Percentiles rank a stretch among this genome's conserved stretches.
Evolutionary conservation across 805 yeast genomes (phyloP).

Genomic region (Candida manassasensis): DNA sequence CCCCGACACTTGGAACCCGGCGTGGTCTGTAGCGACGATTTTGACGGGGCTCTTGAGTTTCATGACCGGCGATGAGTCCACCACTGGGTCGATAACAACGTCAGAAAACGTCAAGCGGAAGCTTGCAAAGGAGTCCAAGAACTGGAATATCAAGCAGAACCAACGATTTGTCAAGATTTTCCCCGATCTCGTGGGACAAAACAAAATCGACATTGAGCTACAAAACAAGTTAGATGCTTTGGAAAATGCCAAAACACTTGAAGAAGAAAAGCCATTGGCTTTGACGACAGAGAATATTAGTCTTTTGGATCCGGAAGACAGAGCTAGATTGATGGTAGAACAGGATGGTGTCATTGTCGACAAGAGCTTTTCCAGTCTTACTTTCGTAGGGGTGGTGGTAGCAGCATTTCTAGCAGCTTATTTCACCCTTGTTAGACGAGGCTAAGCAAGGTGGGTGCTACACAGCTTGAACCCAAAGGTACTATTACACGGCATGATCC

Average conservation of each 20-base stretch:
- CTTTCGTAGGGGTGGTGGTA: constrained; percentile 25
- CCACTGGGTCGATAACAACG: constrained; percentile 78
- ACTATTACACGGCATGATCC: too few species aligned
- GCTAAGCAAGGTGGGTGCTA: too few species aligned
- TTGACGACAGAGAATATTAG: constrained; percentile 28
- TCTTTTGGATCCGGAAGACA: constrained; percentile 62
- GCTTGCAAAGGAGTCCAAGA: constrained; percentile 55
- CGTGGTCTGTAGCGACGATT: constrained; percentile 90
- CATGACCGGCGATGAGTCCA: constrained; percentile 82
- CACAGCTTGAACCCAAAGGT: too few species aligned
- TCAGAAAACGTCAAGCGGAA: constrained; percentile 51
- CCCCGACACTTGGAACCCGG: constrained; percentile 94
- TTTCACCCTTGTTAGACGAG: constrained; percentile 14
- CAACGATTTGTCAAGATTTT: constrained; percentile 57
- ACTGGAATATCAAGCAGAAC: constrained; percentile 56
- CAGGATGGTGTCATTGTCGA: constrained; percentile 14
- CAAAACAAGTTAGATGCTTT: constrained; percentile 5
- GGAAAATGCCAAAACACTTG: constrained; percentile 11
- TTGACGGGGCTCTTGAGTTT: constrained; percentile 83
- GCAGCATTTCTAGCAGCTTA: constrained; percentile 31
- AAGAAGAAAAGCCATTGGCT: constrained; percentile 16
- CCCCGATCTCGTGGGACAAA: constrained; percentile 57
- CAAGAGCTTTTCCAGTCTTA: constrained; percentile 12
- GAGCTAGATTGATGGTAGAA: constrained; percentile 38
- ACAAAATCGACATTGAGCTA: constrained; percentile 27